Base-by-base conservation (phyloP, 208 protist species). In the Acanthamoeba castellanii region DNA sequence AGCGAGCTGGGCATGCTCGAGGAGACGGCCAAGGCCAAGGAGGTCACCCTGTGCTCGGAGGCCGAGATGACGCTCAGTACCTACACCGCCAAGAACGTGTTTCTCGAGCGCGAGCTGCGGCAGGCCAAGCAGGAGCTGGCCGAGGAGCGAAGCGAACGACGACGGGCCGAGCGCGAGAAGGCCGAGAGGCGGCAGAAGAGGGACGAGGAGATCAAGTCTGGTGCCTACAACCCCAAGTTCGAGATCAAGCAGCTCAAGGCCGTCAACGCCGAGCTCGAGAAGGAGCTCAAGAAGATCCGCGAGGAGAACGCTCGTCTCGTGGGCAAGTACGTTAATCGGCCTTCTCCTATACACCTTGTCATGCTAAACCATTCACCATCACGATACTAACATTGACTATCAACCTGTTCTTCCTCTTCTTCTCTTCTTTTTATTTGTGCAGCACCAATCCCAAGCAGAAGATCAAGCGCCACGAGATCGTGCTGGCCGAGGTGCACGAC, bases 221-320 rank as follows among this genome's bases (percentile, higher is more conserved):
- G 85, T 3, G 64, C 76, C 37, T 47, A 47, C 61, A 74, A 92
- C 59, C 55, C 64, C 59, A 45, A 70, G 57, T 55, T 14, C 30
- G 85, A 92, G 61, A n/a, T 92, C 37, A 92, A 92, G 59, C 55
- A 92, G 45, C 57, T 92, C 25, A 92, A 92, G 64, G 85, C 64
- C 22, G 59, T 76, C 37, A 92, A 92, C 34, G 64, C 55, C 22
- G 64, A 92, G 85, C 50, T 92, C 9, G 85, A 92, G n/a, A 20
- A 45, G 61, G 64, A 76, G 61, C 61, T 92, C 25, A 92, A 72
- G 85, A 74, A 92, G 64, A 37, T 92, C 57, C 55, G 85, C 55
- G 85, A 92, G 37, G 85, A 92, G 64, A 92, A 92, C 85, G 85
- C 85, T 14, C 55, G 64, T 6, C 85, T 92, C 16, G 85, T 92